These are phyloP conservation scores for Cubamyces sp. DNA, from an alignment of 768 basidiomycete genomes.

Conservation along the genomic window DNA sequence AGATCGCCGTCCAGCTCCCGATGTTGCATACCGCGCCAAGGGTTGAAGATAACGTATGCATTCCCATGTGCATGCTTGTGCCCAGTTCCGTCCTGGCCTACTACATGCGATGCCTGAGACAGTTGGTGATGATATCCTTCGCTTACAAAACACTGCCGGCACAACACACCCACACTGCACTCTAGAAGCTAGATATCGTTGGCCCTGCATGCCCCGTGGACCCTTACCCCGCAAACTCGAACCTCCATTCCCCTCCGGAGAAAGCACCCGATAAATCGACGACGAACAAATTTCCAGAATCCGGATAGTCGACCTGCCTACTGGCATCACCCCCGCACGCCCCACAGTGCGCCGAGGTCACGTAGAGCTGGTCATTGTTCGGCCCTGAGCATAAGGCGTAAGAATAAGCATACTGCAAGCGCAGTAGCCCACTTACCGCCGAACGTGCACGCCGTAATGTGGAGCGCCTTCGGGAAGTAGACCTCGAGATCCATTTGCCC, in stretches of 20 bases:
- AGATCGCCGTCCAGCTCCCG: too few species aligned
- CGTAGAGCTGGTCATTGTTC: constrained; percentile 63
- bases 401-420: constrained; percentile 11
- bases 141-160: background rate
- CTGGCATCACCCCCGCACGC: constrained; percentile 58
- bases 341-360: constrained; percentile 57
- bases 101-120: too few species aligned
- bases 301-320: constrained; percentile 52
- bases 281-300: constrained; percentile 59
- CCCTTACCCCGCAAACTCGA: constrained; percentile 27
- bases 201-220: constrained; percentile 11
- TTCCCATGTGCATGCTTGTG: too few species aligned
- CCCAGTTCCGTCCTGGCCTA: too few species aligned
- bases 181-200: constrained; percentile 10
- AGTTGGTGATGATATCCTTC: too few species aligned
- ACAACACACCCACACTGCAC: constrained; percentile 3
- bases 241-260: constrained; percentile 41
- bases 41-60: too few species aligned
- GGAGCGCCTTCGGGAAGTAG: constrained; percentile 61
- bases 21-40: too few species aligned
- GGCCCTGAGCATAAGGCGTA: constrained; percentile 44
- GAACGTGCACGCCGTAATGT: constrained; percentile 71
- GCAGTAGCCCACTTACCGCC: constrained; percentile 49
- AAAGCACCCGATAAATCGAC: constrained; percentile 52
- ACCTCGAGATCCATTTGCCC: constrained; percentile 61